Base-by-base conservation (phyloP, 139 green algal species). In the Pseudopediastrum boryanum region DNA sequence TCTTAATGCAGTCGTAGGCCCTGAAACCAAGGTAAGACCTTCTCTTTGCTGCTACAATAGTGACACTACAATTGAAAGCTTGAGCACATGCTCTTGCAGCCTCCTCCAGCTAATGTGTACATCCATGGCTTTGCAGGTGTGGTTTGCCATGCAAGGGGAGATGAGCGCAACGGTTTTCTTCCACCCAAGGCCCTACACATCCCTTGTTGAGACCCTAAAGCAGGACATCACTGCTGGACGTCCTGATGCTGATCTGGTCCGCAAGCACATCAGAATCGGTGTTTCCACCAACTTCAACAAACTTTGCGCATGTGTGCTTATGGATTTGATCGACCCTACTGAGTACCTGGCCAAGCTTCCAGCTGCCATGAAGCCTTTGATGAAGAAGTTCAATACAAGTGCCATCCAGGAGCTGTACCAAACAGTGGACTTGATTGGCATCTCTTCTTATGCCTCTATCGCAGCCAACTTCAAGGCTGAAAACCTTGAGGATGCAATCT, bases 161-260 rank as follows among this genome's bases (percentile, higher is more conserved):
- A 85, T 85, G 80, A 62, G 25, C 42, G 80, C 80, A 3, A 85
- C 74, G 3, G 80, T 85, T 64, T 58, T 78, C 44, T 36, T n/a
- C 31, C 5, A 74, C 58, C 42, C 78, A 71, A 38, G 21, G 46
- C 12, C 23, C 66, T 67, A 44, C 75, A 38, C 65, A 63, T 19
- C 29, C 61, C 38, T 51, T 59, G 25, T 52, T 65, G 29, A 13
- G 29, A 41, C 19, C 25, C 43, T 76, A 13, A 78, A 78, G 71
- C 13, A 12, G 23, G 52, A 67, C 52, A 69, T 76, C 46, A 39
- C 54, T 2, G 10, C 54, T 8, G 10, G 46, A 16, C 38, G 58
- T 12, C 29, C 59, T 8, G 73, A 80, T 61, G 63, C 63, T 6
- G 48, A 64, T 25, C n/a, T 29, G 4, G 35, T 71, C 4, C 33